Percentiles rank a stretch among this genome's conserved stretches.
Conservation (phyloP, 306 rosid species). For the Urtica urens region DNA sequence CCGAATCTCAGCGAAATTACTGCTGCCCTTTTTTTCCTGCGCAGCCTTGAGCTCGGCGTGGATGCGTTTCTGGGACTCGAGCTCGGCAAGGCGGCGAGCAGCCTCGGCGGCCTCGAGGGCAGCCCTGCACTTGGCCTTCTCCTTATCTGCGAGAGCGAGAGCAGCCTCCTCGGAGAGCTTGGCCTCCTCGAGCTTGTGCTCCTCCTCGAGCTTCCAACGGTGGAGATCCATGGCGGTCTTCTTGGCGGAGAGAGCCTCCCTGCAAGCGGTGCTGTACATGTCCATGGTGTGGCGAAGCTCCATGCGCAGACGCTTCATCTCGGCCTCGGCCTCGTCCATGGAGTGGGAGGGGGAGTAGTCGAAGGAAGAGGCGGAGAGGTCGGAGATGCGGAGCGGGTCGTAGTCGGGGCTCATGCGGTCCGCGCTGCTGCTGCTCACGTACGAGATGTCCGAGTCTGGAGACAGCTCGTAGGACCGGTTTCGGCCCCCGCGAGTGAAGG, state of each 20-base stretch:
- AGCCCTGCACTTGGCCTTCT: slow-evolving; percentile 41
- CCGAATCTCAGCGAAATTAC: slow-evolving; percentile 19
- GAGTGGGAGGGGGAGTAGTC: slow-evolving; percentile 9
- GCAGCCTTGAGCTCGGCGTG: slow-evolving; percentile 29
- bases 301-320: slow-evolving; percentile 69
- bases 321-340: slow-evolving; percentile 72
- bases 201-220: slow-evolving; percentile 62
- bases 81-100: slow-evolving; percentile 37
- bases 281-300: slow-evolving; percentile 90
- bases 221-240: slow-evolving; percentile 60
- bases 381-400: slow-evolving; percentile 26
- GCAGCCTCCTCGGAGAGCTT: slow-evolving; percentile 47
- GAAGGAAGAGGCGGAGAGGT: too few species aligned
- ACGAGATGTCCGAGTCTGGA: slow-evolving; percentile 57
- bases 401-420: slow-evolving; percentile 40
- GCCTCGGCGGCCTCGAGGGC: slow-evolving; percentile 66
- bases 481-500: slow-evolving; percentile 37
- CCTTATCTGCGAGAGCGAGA: slow-evolving; percentile 45
- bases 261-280: slow-evolving; percentile 75
- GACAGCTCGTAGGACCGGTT: slow-evolving; percentile 33
- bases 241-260: slow-evolving; percentile 55
- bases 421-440: slow-evolving; percentile 47
- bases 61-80: slow-evolving; percentile 50
- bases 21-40: slow-evolving; percentile 20
- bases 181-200: slow-evolving; percentile 40